Conservation (phyloP, 1,284 basidiomycete species). For the Apiotrichum porosum region DNA sequence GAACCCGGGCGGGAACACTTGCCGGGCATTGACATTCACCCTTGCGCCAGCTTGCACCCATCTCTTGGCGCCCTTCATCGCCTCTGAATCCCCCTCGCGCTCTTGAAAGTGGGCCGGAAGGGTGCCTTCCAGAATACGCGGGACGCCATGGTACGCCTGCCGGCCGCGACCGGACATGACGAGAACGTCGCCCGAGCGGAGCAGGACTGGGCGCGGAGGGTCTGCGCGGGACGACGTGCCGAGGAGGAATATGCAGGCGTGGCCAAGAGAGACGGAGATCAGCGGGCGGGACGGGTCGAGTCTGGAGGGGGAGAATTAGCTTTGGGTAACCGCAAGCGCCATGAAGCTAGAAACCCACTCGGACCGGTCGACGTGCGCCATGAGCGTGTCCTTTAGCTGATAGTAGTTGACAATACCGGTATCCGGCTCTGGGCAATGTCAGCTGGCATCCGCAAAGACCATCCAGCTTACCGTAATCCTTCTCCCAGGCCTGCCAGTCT, state of each 20-base stretch:
- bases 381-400: constrained; percentile 75
- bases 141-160: constrained; percentile 84
- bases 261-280: constrained; percentile 86
- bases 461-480: constrained; percentile 62
- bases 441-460: neutral
- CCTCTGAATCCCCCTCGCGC: constrained; percentile 23
- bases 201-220: constrained; percentile 69
- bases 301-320: too few species aligned
- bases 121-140: constrained; percentile 73
- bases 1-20: constrained; percentile 55
- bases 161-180: constrained; percentile 83
- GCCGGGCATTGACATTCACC: constrained; percentile 85
- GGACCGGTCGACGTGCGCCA: constrained; percentile 88
- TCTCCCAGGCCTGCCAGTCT: constrained; percentile 65
- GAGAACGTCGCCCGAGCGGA: constrained; percentile 82
- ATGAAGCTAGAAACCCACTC: constrained; percentile 57
- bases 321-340: too few species aligned
- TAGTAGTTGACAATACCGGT: constrained; percentile 93
- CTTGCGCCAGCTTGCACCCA: constrained; percentile 46
- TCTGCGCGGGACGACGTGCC: constrained; percentile 70
- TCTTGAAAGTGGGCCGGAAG: constrained; percentile 61
- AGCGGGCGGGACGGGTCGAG: constrained; percentile 67
- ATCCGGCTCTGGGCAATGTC: constrained; percentile 55
- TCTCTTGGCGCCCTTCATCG: constrained; percentile 55
- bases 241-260: constrained; percentile 80